phyloP scores from a whole-genome alignment of 306 rosid species.

The Ormosia semicastrata region DNA sequence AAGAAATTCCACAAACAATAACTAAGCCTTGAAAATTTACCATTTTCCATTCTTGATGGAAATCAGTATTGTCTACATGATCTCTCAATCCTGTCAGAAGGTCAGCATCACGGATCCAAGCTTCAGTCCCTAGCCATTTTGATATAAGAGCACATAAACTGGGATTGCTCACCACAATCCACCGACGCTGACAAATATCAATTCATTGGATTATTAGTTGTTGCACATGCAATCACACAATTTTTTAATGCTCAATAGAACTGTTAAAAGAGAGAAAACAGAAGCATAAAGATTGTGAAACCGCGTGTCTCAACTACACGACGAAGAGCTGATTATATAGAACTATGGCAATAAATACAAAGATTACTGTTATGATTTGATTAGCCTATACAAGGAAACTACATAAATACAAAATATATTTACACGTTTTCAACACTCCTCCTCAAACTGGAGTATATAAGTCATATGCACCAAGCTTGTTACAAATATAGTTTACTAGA shows the following conservation, averaged over 20 bases:
- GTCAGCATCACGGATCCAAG: slow-evolving; percentile 71
- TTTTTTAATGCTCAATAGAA: slow-evolving; percentile 6
- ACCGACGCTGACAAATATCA: slow-evolving; percentile 65
- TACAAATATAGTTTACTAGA: too few species aligned
- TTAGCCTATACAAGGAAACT: too few species aligned
- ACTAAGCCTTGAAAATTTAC: slow-evolving; percentile 34
- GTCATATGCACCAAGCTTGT: too few species aligned
- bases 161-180: slow-evolving; percentile 84
- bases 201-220: slow-evolving; percentile 29
- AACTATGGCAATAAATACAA: too few species aligned
- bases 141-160: slow-evolving; percentile 62
- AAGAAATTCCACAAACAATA: slow-evolving; percentile 4
- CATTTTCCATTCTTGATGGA: slow-evolving; percentile 70
- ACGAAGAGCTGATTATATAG: too few species aligned
- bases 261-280: too few species aligned
- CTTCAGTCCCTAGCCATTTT: slow-evolving; percentile 79
- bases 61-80: slow-evolving; percentile 46
- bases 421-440: too few species aligned
- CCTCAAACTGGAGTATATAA: too few species aligned
- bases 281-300: too few species aligned
- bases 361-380: too few species aligned
- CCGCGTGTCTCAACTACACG: too few species aligned
- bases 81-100: slow-evolving; percentile 60
- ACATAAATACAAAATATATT: too few species aligned
- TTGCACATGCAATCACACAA: slow-evolving; percentile 4